These are phyloP conservation scores for Globisporangium nodosum DNA, from an alignment of 352 stramenopile genomes.

Conservation along the genomic window DNA sequence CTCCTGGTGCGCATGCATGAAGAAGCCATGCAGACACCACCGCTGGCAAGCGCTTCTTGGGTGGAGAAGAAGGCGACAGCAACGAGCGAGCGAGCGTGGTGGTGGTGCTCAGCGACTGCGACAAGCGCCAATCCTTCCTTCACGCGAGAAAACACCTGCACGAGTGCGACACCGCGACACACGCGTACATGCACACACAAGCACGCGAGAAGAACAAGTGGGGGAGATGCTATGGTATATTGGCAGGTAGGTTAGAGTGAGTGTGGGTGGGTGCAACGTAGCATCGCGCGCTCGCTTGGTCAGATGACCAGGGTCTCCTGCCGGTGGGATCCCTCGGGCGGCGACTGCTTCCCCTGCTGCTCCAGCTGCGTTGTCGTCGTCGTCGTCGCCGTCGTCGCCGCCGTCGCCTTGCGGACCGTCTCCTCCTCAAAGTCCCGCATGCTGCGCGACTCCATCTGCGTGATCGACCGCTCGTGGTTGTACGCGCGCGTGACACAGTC, in stretches of 20 bases:
- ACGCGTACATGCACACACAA: neutral
- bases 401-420: constrained; percentile 22
- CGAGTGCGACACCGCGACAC: neutral
- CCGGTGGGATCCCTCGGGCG: neutral
- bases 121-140: neutral
- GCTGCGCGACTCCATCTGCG: constrained; percentile 67
- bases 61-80: no score
- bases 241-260: no score
- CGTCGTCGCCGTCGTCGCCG: neutral
- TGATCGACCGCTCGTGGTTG: constrained; percentile 63
- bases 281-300: neutral
- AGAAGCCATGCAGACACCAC: no score
- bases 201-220: neutral
- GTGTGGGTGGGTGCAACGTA: neutral
- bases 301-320: constrained; percentile 2
- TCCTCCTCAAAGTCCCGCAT: constrained; percentile 70
- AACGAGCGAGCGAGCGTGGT: neutral
- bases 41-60: no score
- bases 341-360: neutral
- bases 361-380: neutral
- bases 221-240: neutral
- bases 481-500: constrained; percentile 64
- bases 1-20: no score
- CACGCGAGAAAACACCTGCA: neutral
- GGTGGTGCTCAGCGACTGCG: neutral